Evolutionary conservation across 2,329 filamentous ascomycete genomes (phyloP), one percentile per base, ranked within the genome.

Genomic region (Colletotrichum sp.): DNA sequence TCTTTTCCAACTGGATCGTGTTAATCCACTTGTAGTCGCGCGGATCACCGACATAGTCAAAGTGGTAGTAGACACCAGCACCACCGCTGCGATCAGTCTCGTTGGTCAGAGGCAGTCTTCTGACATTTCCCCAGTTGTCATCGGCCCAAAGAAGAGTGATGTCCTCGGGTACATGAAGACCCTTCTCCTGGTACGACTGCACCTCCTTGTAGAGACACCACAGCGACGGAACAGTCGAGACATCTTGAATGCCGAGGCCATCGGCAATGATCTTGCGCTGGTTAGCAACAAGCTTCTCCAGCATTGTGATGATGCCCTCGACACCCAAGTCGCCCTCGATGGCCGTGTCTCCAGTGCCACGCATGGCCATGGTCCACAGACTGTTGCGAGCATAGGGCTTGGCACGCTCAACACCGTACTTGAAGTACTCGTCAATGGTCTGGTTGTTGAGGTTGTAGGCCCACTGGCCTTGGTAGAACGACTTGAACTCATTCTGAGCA

Each of bases 191-290:
- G 81, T 95, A 94, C 8, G 90, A 90, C 83, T 93, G 92, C 3
- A 95, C 93, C 81, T 95, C 93, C 81, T 94, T 94, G 84, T 95
- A 95, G 76, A 95, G 84, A 79, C 92, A 94, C 93, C 93, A 94
- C 84, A 93, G 88, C 82, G 94, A 93, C 7, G 93, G 93, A 1
- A 93, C 89, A 3, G 87, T 84, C 6, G 87, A 82, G 48, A 89
- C 86, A 61, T 90, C 83, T 2, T 82, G 83, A 5, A 87, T 84
- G 15, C 87, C 87, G 59, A 93, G 88, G 0, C 93, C 89, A 4
- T 90, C 86, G 24, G 85, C 86, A 59, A 93, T 86, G 73, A 93
- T 92, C 12, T 88, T 81, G 66, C 90, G 87, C 81, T 95, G 93
- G 36, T 90, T 88, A 5, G 86, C 79, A 4, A 94, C 92, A 30